Evolutionary conservation across 768 basidiomycete genomes (phyloP), one percentile per base, ranked within the genome.

Genomic region (Lepiota brunneoincarnata): DNA sequence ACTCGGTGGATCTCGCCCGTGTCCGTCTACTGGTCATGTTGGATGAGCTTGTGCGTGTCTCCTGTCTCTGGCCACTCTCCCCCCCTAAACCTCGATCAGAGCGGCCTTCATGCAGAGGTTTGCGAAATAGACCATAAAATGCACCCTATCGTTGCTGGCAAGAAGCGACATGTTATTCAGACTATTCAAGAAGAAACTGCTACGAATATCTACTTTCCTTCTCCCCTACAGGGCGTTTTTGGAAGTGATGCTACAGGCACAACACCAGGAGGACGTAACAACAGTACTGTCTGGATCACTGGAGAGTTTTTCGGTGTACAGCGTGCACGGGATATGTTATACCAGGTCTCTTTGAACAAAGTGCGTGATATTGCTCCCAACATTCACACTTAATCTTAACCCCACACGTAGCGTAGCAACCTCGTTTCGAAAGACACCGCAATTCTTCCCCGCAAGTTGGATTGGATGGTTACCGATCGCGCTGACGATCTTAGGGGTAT

Each of bases 391-490:
- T 58, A 17, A 54, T 41, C 15, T 42, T 10, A 35, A 20, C 34
- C 26, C 34, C 34, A 51, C 12, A 20, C 53, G 46, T 63, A 98
- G 96, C 87, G 86, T 65, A 93, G 95, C 68, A 79, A 83, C 43
- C 83, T 97, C 55, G 86, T 97, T 54, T 95, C 96, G 6, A 77
- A 93, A 56, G 95, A 99, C 67, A 93, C 92, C 14, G 91, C 93
- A 4, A 89, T 98, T 51, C 80, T 97, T 20, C 96, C 96, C 53
- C 88, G 96, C 58, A 99, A 99, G 69, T 78, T 99, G 57, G 96
- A 99, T 64, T 98, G 96, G 95, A 89, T 99, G 83, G 83, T 97
- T 51, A 91, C 90, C n/a, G 93, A 99, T 69, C 86, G 91, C n/a
- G 76, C 89, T 10, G 95, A 98, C 24, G 96, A 98, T 58, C 75